Conservation (phyloP, 441 rosid genomes). For the Pelargonium cotyledonis region DNA sequence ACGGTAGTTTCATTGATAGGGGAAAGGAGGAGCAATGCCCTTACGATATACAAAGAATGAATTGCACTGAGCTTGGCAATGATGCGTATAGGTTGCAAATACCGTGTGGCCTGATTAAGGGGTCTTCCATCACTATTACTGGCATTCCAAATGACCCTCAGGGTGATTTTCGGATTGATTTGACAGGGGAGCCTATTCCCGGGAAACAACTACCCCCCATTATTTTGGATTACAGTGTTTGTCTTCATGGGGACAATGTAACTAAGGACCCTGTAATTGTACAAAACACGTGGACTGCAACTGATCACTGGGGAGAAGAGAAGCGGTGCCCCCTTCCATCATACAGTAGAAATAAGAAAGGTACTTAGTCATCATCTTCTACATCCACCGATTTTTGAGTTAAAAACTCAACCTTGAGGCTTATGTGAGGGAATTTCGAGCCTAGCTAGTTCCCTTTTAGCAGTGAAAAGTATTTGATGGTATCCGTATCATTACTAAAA, state of each 20-base stretch:
- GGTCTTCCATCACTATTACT: conserved; percentile 31
- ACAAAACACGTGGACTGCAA: conserved; percentile 33
- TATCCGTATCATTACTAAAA: not conserved
- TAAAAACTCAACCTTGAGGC: not conserved
- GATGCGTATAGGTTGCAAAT: conserved; percentile 21
- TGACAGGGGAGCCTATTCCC: conserved; percentile 27
- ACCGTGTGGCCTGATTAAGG: conserved; percentile 35
- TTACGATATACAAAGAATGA: conserved; percentile 24
- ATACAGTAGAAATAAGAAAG: conserved; percentile 26
- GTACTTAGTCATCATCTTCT: conserved; percentile 9
- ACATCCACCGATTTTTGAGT: not conserved
- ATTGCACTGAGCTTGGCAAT: conserved; percentile 17
- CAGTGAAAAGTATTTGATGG: not conserved
- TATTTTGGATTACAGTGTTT: conserved; percentile 32
- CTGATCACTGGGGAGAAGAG: conserved; percentile 36
- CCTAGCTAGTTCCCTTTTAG: not conserved
- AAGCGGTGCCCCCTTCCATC: conserved; percentile 32
- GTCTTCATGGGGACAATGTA: conserved; percentile 31
- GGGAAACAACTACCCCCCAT: conserved; percentile 31
- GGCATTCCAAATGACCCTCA: conserved; percentile 32
- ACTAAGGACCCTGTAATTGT: conserved; percentile 35
- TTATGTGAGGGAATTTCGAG: not conserved
- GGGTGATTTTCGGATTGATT: conserved; percentile 32
- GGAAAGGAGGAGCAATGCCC: conserved; percentile 29
- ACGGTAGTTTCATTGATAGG: conserved; percentile 21